A percentile compares a stretch with the other conserved stretches of the same genome.
Conservation (phyloP, 257 asterid genomes). For the Striga asiatica region DNA sequence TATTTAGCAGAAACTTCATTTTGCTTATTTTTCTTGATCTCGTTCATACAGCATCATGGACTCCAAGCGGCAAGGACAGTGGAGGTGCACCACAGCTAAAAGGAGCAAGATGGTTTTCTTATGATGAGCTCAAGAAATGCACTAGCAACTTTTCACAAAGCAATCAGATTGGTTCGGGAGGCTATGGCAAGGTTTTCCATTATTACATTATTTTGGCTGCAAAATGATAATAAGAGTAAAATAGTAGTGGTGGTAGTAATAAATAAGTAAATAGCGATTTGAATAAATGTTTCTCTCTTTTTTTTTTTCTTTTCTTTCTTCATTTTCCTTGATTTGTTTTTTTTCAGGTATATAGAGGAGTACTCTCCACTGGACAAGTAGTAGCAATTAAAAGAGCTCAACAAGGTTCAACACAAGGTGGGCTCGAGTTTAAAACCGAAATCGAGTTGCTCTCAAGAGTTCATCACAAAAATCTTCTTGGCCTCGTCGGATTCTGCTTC, state of each 20-base stretch:
- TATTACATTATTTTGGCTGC: too few species aligned
- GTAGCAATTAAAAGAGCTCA: slow-evolving; percentile 85
- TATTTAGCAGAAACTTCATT: too few species aligned
- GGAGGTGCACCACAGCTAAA: slow-evolving; percentile 94
- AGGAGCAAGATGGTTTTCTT: slow-evolving; percentile 95
- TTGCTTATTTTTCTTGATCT: slow-evolving; percentile 10
- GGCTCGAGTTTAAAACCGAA: slow-evolving; percentile 86
- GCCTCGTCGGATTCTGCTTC: slow-evolving; percentile 85
- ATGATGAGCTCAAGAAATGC: slow-evolving; percentile 82
- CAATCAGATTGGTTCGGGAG: slow-evolving; percentile 90
- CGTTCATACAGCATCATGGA: slow-evolving; percentile 66
- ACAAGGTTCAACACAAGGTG: slow-evolving; percentile 81
- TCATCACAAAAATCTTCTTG: slow-evolving; percentile 89
- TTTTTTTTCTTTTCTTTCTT: too few species aligned
- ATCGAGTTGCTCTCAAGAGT: slow-evolving; percentile 91
- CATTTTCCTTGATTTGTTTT: neutral
- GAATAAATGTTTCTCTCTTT: too few species aligned
- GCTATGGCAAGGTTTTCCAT: slow-evolving; percentile 99
- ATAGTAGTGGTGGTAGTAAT: neutral
- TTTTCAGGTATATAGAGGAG: slow-evolving; percentile 71
- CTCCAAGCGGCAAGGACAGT: slow-evolving; percentile 70
- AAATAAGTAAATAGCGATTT: neutral
- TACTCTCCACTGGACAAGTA: slow-evolving; percentile 51
- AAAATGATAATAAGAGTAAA: too few species aligned
- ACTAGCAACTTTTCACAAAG: slow-evolving; percentile 61